Evolutionary conservation across 305 asterid species (phyloP), one percentile per base, ranked within the genome.

Genomic region (Fraxinus sp.): DNA sequence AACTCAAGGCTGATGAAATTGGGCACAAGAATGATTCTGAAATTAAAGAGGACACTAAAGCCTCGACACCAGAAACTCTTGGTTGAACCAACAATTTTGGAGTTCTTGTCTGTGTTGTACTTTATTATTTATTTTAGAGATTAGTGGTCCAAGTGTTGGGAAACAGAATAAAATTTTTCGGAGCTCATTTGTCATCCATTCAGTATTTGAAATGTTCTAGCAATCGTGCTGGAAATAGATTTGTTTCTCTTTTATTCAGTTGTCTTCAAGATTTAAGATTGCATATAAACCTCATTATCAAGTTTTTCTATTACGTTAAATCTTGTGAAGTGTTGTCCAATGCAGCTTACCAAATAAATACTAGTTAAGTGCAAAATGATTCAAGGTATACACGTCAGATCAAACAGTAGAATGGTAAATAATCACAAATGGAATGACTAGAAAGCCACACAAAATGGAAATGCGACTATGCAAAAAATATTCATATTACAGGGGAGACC

Each of bases 1-100:
- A 85, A 77, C 81, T 75, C 14, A 86, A 87, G 84, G 82, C 76
- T 13, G 87, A 37, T 35, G 88, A 79, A 79, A 83, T 57, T 59
- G 83, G 55, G 36, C 84, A 55, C 66, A 55, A 16, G 7, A 82
- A 82, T 1, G 83, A 44, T 62, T 81, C 79, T 44, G 90, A 86
- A 79, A 75, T 44, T 72, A 66, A 46, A 84, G 87, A 81, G 49
- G 84, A 83, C 37, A 71, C 80, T 74, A 36, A 78, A 39, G 41
- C 79, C 20, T 35, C 13, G 78, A 80, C 80, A 73, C 80, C 86
- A 16, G 74, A 66, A 74, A 41, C 73, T 33, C 85, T 62, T 44
- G 83, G 76, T 82, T 82, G 85, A 36, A 76, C 79, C 78, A 35
- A 78, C 41, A 14, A n/a, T 79, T 68, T 77, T 77, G 75, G 44